Percentiles rank a stretch among this genome's conserved stretches.
Conservation (phyloP, 441 rosid species). For the Viola pubescens region DNA sequence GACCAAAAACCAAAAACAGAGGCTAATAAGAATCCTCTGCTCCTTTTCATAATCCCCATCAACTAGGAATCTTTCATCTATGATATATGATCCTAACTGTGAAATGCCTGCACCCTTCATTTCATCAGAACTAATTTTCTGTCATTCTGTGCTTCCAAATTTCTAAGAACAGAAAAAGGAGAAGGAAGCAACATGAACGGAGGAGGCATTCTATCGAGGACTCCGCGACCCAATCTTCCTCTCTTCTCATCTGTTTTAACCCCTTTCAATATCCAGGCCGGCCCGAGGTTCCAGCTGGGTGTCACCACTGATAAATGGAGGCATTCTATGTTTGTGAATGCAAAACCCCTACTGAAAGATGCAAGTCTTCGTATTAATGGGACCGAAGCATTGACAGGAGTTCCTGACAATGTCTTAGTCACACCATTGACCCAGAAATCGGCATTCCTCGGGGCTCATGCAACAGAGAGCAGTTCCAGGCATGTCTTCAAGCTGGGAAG, state of each 20-base stretch:
- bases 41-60: not conserved
- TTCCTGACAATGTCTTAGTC: conserved; percentile 33
- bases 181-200: conserved; percentile 8
- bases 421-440: conserved; percentile 33
- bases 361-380: conserved; percentile 31
- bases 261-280: conserved; percentile 6
- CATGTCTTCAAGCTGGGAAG: conserved; percentile 66
- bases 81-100: conserved; percentile 6
- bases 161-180: not conserved
- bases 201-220: not conserved
- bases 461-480: conserved; percentile 28
- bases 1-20: not conserved
- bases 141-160: conserved; percentile 1
- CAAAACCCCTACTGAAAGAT: conserved; percentile 33
- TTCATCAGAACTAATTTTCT: not conserved
- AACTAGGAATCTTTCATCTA: conserved; percentile 10
- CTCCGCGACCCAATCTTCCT: conserved; percentile 13
- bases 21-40: conserved; percentile 5
- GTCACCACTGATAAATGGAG: conserved; percentile 23
- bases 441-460: conserved; percentile 47
- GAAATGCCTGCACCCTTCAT: not conserved
- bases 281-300: conserved; percentile 7
- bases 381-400: conserved; percentile 25
- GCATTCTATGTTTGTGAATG: conserved; percentile 30
- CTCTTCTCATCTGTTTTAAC: conserved; percentile 11